phyloP scores from a whole-genome alignment of 805 yeast species.

The Hermanozyma aechmeae region DNA sequence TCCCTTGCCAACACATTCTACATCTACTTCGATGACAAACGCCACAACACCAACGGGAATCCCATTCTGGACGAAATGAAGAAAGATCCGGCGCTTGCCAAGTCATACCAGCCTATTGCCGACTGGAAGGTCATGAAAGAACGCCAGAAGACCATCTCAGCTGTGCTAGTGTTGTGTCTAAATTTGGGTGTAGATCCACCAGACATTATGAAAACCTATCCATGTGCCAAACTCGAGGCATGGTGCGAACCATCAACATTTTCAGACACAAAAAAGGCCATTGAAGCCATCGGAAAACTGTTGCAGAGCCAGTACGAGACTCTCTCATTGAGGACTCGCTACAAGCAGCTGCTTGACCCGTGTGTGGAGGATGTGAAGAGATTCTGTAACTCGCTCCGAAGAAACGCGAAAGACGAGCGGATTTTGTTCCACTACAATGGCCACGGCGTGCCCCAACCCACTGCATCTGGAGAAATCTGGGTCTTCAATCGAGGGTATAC shows the following conservation, averaged over 20 bases:
- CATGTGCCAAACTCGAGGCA: conserved; percentile 85
- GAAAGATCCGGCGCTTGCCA: conserved; percentile 23
- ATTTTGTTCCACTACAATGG: conserved; percentile 94
- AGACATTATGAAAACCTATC: conserved; percentile 85
- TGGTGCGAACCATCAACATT: conserved; percentile 85
- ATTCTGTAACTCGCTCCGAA: conserved; percentile 77
- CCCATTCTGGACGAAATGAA: conserved; percentile 56
- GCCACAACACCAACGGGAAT: conserved; percentile 85
- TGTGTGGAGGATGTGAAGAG: conserved; percentile 92
- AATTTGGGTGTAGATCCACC: conserved; percentile 97
- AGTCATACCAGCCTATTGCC: conserved; percentile 57
- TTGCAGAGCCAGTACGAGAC: conserved; percentile 86
- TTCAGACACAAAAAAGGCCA: conserved; percentile 81
- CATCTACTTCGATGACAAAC: conserved; percentile 82
- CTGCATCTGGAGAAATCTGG: conserved; percentile 95
- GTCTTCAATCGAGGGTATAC: conserved; percentile 96
- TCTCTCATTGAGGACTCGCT: conserved; percentile 75
- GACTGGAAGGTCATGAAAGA: conserved; percentile 93
- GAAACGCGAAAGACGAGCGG: conserved; percentile 90
- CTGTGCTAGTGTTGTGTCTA: conserved; percentile 83
- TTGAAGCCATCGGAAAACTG: conserved; percentile 83
- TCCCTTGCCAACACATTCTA: conserved; percentile 59
- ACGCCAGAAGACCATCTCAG: conserved; percentile 86
- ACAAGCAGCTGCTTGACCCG: conserved; percentile 88
- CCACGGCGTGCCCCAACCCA: conserved; percentile 97